Percentiles rank a stretch among this genome's conserved stretches.
These are phyloP conservation scores for Fusarium sulawesiense DNA, from an alignment of 2,329 filamentous ascomycete genomes.

Conservation along the genomic window DNA sequence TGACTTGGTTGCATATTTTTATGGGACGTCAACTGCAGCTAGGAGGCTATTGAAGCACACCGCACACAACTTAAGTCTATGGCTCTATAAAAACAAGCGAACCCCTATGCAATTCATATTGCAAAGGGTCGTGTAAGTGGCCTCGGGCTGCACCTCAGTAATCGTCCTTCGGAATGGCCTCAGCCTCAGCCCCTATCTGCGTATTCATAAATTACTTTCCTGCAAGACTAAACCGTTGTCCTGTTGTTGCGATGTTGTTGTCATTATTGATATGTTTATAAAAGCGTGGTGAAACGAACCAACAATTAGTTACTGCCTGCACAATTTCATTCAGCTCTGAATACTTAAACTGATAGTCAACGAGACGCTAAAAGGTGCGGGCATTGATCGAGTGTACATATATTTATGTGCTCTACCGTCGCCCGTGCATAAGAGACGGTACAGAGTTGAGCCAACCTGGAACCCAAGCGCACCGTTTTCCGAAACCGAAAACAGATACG, in stretches of 20 bases:
- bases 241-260: constrained; percentile 28
- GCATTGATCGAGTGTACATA: constrained; percentile 12
- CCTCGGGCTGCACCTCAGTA: constrained; percentile 20
- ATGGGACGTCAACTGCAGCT: constrained; percentile 48
- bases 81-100: constrained; percentile 43
- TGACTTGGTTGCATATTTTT: constrained; percentile 49
- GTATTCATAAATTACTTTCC: constrained; percentile 22
- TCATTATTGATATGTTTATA: constrained; percentile 4
- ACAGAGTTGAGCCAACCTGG: constrained; percentile 20
- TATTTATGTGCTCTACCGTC: constrained; percentile 21
- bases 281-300: constrained; percentile 11
- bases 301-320: constrained; percentile 12
- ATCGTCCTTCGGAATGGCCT: constrained; percentile 22
- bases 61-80: constrained; percentile 43
- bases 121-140: constrained; percentile 38
- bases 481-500: constrained; percentile 28
- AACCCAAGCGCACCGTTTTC: constrained; percentile 38
- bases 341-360: not conserved
- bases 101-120: constrained; percentile 45
- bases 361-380: constrained; percentile 28
- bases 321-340: constrained; percentile 2
- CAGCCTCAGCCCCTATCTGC: constrained; percentile 14
- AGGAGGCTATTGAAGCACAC: constrained; percentile 45
- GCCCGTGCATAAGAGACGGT: constrained; percentile 27
- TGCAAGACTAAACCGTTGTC: constrained; percentile 14